Conservation (phyloP, 805 yeast species). For the Nadsonia fulvescens region DNA sequence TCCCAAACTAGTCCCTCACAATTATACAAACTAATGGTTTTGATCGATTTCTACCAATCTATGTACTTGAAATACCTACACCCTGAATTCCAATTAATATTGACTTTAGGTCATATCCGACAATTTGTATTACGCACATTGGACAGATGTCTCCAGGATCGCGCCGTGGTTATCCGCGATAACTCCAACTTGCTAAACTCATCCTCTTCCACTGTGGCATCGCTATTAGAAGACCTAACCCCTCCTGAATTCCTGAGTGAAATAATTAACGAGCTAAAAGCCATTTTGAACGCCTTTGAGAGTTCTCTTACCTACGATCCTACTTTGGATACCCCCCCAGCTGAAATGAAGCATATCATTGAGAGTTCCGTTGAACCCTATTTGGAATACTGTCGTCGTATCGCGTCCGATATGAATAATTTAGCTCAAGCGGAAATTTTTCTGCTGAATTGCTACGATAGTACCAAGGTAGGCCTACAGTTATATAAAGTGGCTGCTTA, state of each 20-base stretch:
- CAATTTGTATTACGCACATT: too few species aligned
- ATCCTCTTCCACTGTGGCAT: too few species aligned
- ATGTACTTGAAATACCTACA: conserved; percentile 39
- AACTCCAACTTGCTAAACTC: too few species aligned
- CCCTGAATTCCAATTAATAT: too few species aligned
- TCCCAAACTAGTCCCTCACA: conserved; percentile 40
- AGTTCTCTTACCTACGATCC: conserved; percentile 13
- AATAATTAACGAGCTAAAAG: conserved; percentile 42
- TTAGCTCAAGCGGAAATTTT: conserved; percentile 17
- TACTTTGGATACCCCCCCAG: conserved; percentile 7
- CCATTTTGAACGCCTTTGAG: conserved; percentile 32
- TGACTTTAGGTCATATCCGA: too few species aligned
- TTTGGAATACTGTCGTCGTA: conserved; percentile 14
- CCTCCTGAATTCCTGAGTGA: conserved; percentile 74
- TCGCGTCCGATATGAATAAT: conserved; percentile 13
- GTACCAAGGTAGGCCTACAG: conserved; percentile 15
- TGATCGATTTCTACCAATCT: conserved; percentile 44
- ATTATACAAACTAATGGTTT: conserved; percentile 39
- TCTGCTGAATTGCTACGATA: conserved; percentile 20
- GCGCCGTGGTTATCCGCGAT: too few species aligned
- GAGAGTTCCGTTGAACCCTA: conserved; percentile 19
- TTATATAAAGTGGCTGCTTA: conserved; percentile 15
- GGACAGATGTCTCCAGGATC: too few species aligned
- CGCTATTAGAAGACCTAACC: too few species aligned
- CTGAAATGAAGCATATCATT: conserved; percentile 12